A percentile compares a stretch with the other conserved stretches of the same genome.
Evolutionary conservation across 768 basidiomycete genomes (phyloP).

Genomic region (Filobasidium floriforme): DNA sequence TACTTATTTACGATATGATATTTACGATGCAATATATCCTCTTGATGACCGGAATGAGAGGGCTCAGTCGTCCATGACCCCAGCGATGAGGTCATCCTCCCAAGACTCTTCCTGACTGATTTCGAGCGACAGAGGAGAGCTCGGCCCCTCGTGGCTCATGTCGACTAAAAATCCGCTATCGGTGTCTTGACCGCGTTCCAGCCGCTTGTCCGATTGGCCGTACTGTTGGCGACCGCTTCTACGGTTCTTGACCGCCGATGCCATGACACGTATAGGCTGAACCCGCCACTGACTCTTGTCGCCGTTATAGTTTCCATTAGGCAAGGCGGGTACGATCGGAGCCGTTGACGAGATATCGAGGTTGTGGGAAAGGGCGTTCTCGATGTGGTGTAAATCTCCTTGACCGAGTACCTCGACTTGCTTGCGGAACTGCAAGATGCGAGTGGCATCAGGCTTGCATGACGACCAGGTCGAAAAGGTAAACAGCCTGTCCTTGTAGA

Average conservation of each 20-base stretch:
- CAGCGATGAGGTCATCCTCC: constrained; percentile 7
- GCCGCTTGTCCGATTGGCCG: neutral
- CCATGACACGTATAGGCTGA: constrained; percentile 1
- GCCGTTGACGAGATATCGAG: neutral
- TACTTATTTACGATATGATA: neutral
- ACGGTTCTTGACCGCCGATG: neutral
- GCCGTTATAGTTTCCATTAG: neutral
- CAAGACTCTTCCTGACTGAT: neutral
- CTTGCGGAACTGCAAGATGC: neutral
- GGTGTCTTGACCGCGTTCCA: neutral
- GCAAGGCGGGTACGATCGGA: neutral
- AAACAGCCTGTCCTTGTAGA: constrained; percentile 5
- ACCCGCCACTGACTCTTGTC: neutral
- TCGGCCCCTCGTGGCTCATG: neutral
- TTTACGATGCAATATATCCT: neutral
- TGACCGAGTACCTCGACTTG: neutral
- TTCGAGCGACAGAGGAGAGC: neutral
- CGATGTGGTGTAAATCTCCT: neutral
- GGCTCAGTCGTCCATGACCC: constrained; percentile 1
- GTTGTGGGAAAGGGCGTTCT: neutral
- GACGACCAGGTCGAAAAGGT: neutral
- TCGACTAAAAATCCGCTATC: constrained; percentile 5
- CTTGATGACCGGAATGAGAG: neutral
- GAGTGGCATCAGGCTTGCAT: neutral
- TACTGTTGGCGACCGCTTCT: neutral